Base-by-base conservation (phyloP, 2,329 filamentous ascomycete species). In the Monilinia fructicola region DNA sequence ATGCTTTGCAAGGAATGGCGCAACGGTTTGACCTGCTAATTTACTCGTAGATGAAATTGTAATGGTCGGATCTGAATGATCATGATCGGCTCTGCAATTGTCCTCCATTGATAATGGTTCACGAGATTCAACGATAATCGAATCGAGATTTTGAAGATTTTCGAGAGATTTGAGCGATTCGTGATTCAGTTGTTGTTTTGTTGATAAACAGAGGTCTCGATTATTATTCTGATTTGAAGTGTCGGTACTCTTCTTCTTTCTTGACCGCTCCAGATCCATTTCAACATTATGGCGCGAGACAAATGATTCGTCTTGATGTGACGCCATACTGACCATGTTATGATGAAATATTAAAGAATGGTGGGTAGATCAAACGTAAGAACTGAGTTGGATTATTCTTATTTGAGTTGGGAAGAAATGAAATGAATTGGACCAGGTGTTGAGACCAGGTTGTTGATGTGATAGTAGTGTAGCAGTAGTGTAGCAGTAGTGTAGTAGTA, bases 1-100 rank as follows among this genome's bases (percentile, higher is more conserved):
- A 76, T 98, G 93, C 76, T 93, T 90, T 71, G 91, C 88, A 64
- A 98, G 86, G 77, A 97, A 98, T 1, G 94, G 93, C 11, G 74
- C 74, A 53, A 77, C 73, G 4, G 73, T 74, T 62, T 73, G 70
- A 16, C 73, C 74, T 4, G 74, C 75, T 23, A 73, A 44, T 67
- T 73, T 74, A 60, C 68, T 73, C 1, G 72, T 72, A 3, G 73
- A 74, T 7, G 73, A 71, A 5, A 76, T 67, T 9, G 72, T 66
- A 5, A 76, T 74, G 1, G 68, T 70, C 12, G 71, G 61, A 56
- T 73, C 72, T 5, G 64, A 48, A 11, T 59, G 53, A 52, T 71
- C 67, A 52, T 73, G 69, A 23, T 71, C 64, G 42, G 67, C 69
- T 54, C 67, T 69, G 55, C 74, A 74, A 58, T 72, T 73, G 21